Conservation (phyloP, 768 basidiomycete species). For the Dentipellis sp. region DNA sequence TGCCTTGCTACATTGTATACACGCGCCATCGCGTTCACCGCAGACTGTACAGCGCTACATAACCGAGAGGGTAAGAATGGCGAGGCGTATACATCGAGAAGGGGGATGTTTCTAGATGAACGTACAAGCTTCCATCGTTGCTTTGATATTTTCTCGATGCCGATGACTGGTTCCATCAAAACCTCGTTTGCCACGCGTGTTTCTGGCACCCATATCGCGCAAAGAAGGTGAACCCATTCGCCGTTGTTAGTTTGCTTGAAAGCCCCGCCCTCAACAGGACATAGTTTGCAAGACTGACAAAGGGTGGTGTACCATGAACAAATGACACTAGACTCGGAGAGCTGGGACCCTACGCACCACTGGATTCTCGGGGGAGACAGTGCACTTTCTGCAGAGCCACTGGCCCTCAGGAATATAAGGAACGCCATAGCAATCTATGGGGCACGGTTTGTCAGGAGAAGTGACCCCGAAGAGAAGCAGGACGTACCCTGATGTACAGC, state of each 20-base stretch:
- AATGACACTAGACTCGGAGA: background rate
- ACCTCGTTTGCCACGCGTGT: slow-evolving; percentile 87
- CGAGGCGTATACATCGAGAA: background rate
- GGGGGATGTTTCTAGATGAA: background rate
- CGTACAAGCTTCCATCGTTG: slow-evolving; percentile 90
- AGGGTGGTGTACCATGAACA: background rate
- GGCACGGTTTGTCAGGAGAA: background rate
- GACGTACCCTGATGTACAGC: slow-evolving; percentile 95
- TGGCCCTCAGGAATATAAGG: slow-evolving; percentile 99
- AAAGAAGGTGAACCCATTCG: slow-evolving; percentile 93
- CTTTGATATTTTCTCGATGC: slow-evolving; percentile 80
- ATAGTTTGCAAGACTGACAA: slow-evolving; percentile 80
- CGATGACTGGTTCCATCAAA: slow-evolving; percentile 97
- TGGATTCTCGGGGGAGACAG: slow-evolving; percentile 92
- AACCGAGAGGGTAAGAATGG: background rate
- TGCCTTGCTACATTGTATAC: slow-evolving; percentile 90
- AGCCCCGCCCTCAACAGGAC: slow-evolving; percentile 94
- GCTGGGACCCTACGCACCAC: slow-evolving; percentile 49
- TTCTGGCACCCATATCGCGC: slow-evolving; percentile 97
- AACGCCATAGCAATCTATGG: slow-evolving; percentile 94
- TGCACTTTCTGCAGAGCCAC: slow-evolving; percentile 98
- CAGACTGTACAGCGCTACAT: slow-evolving; percentile 56
- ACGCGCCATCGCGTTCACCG: slow-evolving; percentile 61
- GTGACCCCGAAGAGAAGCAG: background rate
- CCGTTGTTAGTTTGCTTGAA: slow-evolving; percentile 94